Conservation (phyloP, 169 alveolate genomes). For the Eimeria zaria region DNA sequence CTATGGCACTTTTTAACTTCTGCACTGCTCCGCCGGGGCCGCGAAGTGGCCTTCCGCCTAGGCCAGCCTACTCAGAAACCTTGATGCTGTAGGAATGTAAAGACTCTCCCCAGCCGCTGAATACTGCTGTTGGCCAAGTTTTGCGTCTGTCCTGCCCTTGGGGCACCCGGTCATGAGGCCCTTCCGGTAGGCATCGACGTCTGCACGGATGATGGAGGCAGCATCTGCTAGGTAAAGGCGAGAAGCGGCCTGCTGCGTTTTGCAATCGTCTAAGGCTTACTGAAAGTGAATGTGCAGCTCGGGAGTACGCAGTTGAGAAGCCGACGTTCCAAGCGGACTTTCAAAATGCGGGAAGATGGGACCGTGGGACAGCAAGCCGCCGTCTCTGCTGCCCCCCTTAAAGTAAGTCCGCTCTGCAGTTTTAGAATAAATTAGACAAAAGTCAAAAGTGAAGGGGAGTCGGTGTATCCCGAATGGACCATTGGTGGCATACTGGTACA, state of each 20-base stretch:
- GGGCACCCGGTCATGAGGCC: slow-evolving; percentile 26
- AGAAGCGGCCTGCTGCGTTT: not conserved
- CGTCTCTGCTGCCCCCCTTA: slow-evolving; percentile 48
- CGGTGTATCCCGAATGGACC: slow-evolving; percentile 55
- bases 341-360: slow-evolving; percentile 12
- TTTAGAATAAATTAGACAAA: not conserved
- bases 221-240: slow-evolving; percentile 42
- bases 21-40: not conserved
- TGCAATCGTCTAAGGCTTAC: not conserved
- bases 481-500: slow-evolving; percentile 71
- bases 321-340: slow-evolving; percentile 36
- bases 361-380: slow-evolving; percentile 59
- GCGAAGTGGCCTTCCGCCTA: not conserved
- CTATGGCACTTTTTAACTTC: not conserved
- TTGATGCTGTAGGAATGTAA: not conserved
- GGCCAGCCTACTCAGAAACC: not conserved
- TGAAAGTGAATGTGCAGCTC: not conserved
- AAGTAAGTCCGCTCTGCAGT: not conserved
- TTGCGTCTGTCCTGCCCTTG: slow-evolving; percentile 6
- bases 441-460: not conserved
- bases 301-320: not conserved
- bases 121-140: slow-evolving; percentile 8
- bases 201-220: not conserved
- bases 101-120: not conserved
- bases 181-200: slow-evolving; percentile 49